These are phyloP conservation scores for Setaria viridis DNA, from an alignment of 202 grass and related monocot genomes.

Conservation along the genomic window DNA sequence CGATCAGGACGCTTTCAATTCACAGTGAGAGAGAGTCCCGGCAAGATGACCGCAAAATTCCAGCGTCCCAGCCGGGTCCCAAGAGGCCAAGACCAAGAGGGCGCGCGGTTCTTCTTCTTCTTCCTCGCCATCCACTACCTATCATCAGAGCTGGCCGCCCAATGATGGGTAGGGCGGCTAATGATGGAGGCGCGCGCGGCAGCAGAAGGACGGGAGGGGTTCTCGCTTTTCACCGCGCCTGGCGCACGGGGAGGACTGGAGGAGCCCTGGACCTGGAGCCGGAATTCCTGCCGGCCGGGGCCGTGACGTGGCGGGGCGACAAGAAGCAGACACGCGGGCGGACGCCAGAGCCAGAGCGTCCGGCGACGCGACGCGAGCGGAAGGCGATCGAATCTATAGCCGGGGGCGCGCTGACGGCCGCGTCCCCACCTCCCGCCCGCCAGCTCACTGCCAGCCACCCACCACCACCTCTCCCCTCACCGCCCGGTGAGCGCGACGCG, in stretches of 20 bases:
- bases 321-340: conserved; percentile 38
- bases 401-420: conserved; percentile 25
- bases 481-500: conserved; percentile 4
- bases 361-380: conserved; percentile 2
- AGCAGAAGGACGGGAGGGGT: background rate
- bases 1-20: too few species aligned
- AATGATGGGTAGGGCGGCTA: background rate
- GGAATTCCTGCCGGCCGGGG: conserved; percentile 11
- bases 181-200: background rate
- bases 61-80: background rate
- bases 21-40: background rate
- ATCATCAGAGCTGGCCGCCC: too few species aligned
- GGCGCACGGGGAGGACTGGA: too few species aligned
- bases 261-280: background rate
- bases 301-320: conserved; percentile 41
- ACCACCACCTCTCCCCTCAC: conserved; percentile 4
- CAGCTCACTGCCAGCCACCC: conserved; percentile 62
- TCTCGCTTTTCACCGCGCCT: background rate
- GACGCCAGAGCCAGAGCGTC: background rate
- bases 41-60: conserved; percentile 1
- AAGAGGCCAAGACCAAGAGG: background rate
- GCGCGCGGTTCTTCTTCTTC: background rate
- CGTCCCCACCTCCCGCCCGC: conserved; percentile 28
- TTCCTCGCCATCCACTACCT: too few species aligned
- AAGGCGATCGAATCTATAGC: conserved; percentile 58